A percentile compares a stretch with the other conserved stretches of the same genome.
These are phyloP conservation scores for Fusarium sp. DNA, from an alignment of 2,329 filamentous ascomycete species.

Conservation along the genomic window DNA sequence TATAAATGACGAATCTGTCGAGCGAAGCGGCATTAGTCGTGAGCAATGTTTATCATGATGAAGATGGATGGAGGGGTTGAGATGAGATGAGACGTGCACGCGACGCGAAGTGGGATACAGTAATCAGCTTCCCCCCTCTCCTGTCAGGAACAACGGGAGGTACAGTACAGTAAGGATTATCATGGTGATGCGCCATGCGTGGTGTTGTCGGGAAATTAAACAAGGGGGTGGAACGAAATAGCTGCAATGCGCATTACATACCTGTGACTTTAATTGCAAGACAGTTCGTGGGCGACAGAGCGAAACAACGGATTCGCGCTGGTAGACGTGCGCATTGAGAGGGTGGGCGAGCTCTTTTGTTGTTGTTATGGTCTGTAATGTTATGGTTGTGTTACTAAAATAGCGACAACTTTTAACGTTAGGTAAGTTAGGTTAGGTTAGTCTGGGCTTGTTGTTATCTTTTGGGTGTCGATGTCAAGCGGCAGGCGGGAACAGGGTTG, in stretches of 20 bases:
- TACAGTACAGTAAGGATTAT: slow-evolving; percentile 14
- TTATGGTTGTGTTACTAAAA: slow-evolving; percentile 38
- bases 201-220: slow-evolving; percentile 36
- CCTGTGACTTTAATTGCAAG: slow-evolving; percentile 35
- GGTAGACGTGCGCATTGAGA: slow-evolving; percentile 45
- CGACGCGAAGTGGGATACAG: slow-evolving; percentile 37
- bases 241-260: slow-evolving; percentile 24
- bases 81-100: slow-evolving; percentile 26
- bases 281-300: slow-evolving; percentile 39
- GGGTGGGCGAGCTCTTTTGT: slow-evolving; percentile 17
- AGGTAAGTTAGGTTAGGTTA: background rate
- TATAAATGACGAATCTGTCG: slow-evolving; percentile 40
- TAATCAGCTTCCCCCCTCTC: slow-evolving; percentile 22
- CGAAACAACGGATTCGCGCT: slow-evolving; percentile 30
- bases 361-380: slow-evolving; percentile 29
- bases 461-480: slow-evolving; percentile 40
- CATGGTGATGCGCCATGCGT: slow-evolving; percentile 34
- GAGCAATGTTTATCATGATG: slow-evolving; percentile 18
- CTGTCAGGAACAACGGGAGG: slow-evolving; percentile 3
- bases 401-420: slow-evolving; percentile 4
- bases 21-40: slow-evolving; percentile 22
- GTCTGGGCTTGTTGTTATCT: slow-evolving; percentile 22
- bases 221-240: slow-evolving; percentile 1
- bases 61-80: slow-evolving; percentile 15
- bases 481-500: slow-evolving; percentile 30